Base-by-base conservation (phyloP, 2,329 filamentous ascomycete genomes). In the Cordyceps tenuipes region DNA sequence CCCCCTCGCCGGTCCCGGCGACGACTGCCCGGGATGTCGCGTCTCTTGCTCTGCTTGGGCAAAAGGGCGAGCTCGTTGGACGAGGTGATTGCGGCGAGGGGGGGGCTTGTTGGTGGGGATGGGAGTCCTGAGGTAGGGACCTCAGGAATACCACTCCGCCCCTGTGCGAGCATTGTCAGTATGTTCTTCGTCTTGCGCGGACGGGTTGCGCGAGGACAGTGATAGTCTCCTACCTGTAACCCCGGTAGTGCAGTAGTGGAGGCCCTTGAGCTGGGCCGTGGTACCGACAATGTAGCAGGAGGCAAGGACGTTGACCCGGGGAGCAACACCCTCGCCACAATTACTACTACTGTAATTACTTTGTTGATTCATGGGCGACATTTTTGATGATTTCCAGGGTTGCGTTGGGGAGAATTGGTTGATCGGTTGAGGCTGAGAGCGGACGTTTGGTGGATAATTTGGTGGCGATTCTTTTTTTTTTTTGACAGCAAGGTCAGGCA, bases 181-280 rank as follows among this genome's bases (percentile, higher is more conserved):
- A 66, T 23, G 13, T 3, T 3, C 2, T 43, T 43, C 7, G 7
- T 26, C 19, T 54, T 48, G 15, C 12, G 8, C 34, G 23, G 13
- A 29, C 2, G 26, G 29, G n/a, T n/a, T n/a, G 13, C 19, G 31
- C 23, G 4, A 34, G 19, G 7, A 36, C 60, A 41, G 54, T 53
- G 29, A 43, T 59, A 21, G 59, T 75, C 82, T 31, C 49, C 63
- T 81, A 88, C 86, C 89, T 83, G 87, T 83, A 79, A 85, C 88
- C 83, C 86, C 83, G 80, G 90, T 92, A 90, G 91, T 92, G 85
- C 89, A 95, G 86, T 95, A 96, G 81, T 96, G 91, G 79, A 94
- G 88, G 74, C 89, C 89, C 74, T 87, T 86, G 69, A 96, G 82
- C 71, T 79, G 82, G 74, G 85, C 82, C 68, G 86, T 82, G 70